Evolutionary conservation across 352 stramenopile genomes (phyloP).

Genomic region (Nothophytophthora sp.): DNA sequence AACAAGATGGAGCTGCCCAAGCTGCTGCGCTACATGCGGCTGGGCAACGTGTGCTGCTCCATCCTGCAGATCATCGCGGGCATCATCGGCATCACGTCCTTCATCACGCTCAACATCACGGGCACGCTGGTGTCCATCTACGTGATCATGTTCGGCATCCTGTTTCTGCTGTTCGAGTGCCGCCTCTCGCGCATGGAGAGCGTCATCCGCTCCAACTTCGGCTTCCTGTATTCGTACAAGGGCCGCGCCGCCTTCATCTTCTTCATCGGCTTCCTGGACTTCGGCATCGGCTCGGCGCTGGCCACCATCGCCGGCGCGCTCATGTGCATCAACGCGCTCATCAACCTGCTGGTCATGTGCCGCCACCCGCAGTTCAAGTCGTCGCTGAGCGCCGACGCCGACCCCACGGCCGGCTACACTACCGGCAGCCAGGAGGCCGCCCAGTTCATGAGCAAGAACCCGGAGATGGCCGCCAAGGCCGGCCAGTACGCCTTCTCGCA

Average conservation of each 20-base stretch:
- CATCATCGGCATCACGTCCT: conserved; percentile 79
- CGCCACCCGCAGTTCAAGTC: conserved; percentile 87
- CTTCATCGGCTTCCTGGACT: conserved; percentile 90
- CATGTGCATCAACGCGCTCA: conserved; percentile 88
- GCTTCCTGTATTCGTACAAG: conserved; percentile 89
- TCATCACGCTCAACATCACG: conserved; percentile 91
- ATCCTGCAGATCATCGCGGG: conserved; percentile 84
- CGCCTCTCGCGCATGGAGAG: conserved; percentile 86
- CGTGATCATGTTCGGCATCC: conserved; percentile 88
- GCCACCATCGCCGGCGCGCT: conserved; percentile 72
- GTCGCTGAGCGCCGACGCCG: conserved; percentile 64
- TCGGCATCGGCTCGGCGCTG: conserved; percentile 83
- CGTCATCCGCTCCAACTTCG: conserved; percentile 83
- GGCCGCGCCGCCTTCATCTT: conserved; percentile 87
- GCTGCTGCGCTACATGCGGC: conserved; percentile 84
- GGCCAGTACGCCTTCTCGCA: conserved; percentile 79
- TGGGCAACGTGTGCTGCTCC: conserved; percentile 84
- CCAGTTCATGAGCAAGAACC: conserved; percentile 83
- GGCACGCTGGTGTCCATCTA: conserved; percentile 88
- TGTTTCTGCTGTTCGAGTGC: conserved; percentile 89
- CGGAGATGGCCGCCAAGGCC: conserved; percentile 71
- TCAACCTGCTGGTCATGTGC: conserved; percentile 89
- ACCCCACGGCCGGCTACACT: conserved; percentile 80
- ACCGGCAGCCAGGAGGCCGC: conserved; percentile 82
- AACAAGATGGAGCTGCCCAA: conserved; percentile 92